phyloP scores from a whole-genome alignment of 768 basidiomycete genomes.

The Asterophora parasitica region DNA sequence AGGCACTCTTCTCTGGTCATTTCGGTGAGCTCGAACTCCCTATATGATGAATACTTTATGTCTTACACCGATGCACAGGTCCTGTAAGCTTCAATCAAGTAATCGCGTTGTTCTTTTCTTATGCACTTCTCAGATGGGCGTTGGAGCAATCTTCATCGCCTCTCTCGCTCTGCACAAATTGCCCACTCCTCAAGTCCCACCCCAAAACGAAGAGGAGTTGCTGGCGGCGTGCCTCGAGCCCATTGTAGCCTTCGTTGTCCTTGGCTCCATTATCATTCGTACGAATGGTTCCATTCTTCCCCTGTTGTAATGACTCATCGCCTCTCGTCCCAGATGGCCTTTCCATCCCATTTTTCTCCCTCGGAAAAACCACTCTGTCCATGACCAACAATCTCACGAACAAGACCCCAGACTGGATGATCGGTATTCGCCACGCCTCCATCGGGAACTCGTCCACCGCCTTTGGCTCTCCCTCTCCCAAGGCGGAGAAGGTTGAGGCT shows the following conservation, averaged over 20 bases:
- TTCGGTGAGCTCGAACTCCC: slow-evolving; percentile 50
- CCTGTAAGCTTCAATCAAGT: slow-evolving; percentile 36
- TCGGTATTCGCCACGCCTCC: slow-evolving; percentile 4
- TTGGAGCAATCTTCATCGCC: slow-evolving; percentile 86
- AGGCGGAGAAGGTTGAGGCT: neutral
- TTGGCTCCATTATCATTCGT: slow-evolving; percentile 84
- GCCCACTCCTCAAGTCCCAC: slow-evolving; percentile 52
- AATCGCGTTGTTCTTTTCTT: neutral
- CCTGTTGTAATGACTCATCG: neutral
- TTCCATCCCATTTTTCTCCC: slow-evolving; percentile 18
- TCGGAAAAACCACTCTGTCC: slow-evolving; percentile 13
- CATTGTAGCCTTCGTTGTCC: slow-evolving; percentile 83
- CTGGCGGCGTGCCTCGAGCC: slow-evolving; percentile 74
- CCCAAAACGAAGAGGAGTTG: slow-evolving; percentile 62
- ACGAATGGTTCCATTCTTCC: slow-evolving; percentile 22
- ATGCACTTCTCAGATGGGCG: slow-evolving; percentile 65
- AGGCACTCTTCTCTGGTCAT: slow-evolving; percentile 89
- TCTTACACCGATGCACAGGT: slow-evolving; percentile 28
- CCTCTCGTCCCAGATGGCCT: slow-evolving; percentile 13
- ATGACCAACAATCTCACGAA: slow-evolving; percentile 13
- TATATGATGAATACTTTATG: neutral
- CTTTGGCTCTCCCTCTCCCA: neutral
- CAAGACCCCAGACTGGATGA: slow-evolving; percentile 11
- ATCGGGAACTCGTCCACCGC: neutral
- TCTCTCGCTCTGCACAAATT: slow-evolving; percentile 64